Conservation (phyloP, 768 basidiomycete species). For the Lyophyllum decastes region DNA sequence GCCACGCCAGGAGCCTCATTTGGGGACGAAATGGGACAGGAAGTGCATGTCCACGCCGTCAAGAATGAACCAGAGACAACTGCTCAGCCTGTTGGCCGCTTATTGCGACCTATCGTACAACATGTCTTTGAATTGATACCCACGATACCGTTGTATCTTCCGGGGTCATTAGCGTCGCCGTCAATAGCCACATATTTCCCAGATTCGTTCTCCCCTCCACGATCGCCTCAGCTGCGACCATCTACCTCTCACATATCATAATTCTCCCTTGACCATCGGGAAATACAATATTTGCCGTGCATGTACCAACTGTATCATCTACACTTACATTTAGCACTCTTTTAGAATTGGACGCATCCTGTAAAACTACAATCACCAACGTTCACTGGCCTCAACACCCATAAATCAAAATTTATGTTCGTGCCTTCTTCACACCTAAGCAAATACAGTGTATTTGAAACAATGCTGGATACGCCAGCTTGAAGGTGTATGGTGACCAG, state of each 20-base stretch:
- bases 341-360: slow-evolving; percentile 1
- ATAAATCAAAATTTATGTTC: no score
- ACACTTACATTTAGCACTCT: background rate
- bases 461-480: slow-evolving; percentile 1
- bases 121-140: slow-evolving; percentile 82
- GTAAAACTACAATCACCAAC: background rate
- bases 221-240: slow-evolving; percentile 48
- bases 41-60: slow-evolving; percentile 84
- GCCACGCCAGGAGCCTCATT: slow-evolving; percentile 52
- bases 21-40: slow-evolving; percentile 65
- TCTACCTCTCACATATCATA: slow-evolving; percentile 12
- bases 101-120: slow-evolving; percentile 55
- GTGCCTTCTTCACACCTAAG: background rate
- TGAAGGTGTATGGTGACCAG: slow-evolving; percentile 8
- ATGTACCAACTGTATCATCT: slow-evolving; percentile 9
- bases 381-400: no score
- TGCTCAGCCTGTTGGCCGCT: slow-evolving; percentile 36
- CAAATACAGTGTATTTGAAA: slow-evolving; percentile 1
- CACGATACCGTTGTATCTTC: slow-evolving; percentile 72
- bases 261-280: background rate
- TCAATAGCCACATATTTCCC: slow-evolving; percentile 54
- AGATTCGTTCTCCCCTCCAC: slow-evolving; percentile 49
- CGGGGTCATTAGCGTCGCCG: slow-evolving; percentile 58
- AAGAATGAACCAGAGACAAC: slow-evolving; percentile 63
- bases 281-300: background rate